These are phyloP conservation scores for Ustulina deusta DNA, from an alignment of 2,329 filamentous ascomycete species.

Conservation along the genomic window DNA sequence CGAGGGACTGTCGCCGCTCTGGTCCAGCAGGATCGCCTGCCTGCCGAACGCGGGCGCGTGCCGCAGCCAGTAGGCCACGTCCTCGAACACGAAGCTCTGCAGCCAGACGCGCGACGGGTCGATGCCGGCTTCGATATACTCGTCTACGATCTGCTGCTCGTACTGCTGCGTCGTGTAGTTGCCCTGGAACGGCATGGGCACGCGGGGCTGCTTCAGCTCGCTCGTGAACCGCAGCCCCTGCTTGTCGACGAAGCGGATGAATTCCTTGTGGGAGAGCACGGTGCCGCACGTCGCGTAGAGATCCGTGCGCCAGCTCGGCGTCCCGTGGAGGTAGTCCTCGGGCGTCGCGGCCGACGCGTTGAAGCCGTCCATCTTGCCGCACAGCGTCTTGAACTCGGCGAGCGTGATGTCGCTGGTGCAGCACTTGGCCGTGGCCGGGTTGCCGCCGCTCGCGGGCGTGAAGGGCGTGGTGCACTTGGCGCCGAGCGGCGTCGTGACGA, in stretches of 20 bases:
- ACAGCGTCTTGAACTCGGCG: constrained; percentile 74
- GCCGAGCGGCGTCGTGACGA: constrained; percentile 70
- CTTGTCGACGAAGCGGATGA: constrained; percentile 69
- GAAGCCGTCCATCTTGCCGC: constrained; percentile 76
- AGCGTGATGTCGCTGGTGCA: constrained; percentile 79
- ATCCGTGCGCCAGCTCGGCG: constrained; percentile 72
- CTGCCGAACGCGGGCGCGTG: constrained; percentile 69
- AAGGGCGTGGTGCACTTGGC: constrained; percentile 74
- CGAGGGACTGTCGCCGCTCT: constrained; percentile 66
- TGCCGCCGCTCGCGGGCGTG: constrained; percentile 63
- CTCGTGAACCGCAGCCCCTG: constrained; percentile 73
- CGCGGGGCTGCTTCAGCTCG: constrained; percentile 74
- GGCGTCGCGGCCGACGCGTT: constrained; percentile 69
- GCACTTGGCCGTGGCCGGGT: constrained; percentile 71
- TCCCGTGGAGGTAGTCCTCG: constrained; percentile 68
- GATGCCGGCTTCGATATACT: constrained; percentile 66
- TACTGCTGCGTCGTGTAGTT: constrained; percentile 74
- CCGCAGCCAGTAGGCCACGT: constrained; percentile 75
- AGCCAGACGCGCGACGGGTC: constrained; percentile 66
- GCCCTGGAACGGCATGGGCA: constrained; percentile 76
- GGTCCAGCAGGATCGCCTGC: constrained; percentile 74
- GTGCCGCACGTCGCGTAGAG: constrained; percentile 74
- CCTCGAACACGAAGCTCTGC: constrained; percentile 74
- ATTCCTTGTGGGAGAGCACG: constrained; percentile 70
- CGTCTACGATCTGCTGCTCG: constrained; percentile 73